Evolutionary conservation across 352 stramenopile genomes (phyloP).

Genomic region (Pythium brassicae): DNA sequence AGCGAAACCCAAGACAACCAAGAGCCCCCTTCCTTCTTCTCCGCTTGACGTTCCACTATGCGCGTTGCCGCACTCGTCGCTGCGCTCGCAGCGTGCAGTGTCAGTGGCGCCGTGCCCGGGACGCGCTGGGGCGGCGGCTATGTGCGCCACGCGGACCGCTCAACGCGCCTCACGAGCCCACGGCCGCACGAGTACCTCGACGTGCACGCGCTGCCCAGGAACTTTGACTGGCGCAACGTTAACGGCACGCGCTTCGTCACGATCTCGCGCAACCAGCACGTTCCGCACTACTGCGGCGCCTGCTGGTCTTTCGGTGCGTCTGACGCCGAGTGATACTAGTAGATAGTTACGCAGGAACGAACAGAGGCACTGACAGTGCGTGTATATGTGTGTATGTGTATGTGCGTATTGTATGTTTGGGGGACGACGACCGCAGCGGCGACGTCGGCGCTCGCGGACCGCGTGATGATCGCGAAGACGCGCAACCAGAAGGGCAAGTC

Average conservation of each 20-base stretch:
- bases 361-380: neutral
- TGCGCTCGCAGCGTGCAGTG: conserved; percentile 1
- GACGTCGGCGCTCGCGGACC: conserved; percentile 83
- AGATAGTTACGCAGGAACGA: neutral
- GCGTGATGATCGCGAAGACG: conserved; percentile 79
- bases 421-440: conserved; percentile 31
- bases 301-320: conserved; percentile 82
- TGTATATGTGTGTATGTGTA: neutral
- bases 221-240: conserved; percentile 92
- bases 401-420: no score
- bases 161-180: conserved; percentile 50
- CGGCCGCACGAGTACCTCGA: conserved; percentile 71
- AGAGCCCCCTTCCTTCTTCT: no score
- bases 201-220: conserved; percentile 75
- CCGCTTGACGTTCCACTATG: conserved; percentile 23
- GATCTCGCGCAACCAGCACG: conserved; percentile 83
- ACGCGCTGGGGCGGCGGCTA: conserved; percentile 47
- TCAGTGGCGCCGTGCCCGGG: neutral
- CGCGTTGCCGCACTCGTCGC: conserved; percentile 11
- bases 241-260: conserved; percentile 82
- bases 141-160: conserved; percentile 67
- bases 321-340: neutral
- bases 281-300: conserved; percentile 86
- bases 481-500: conserved; percentile 43
- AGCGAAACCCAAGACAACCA: no score